These are phyloP conservation scores for Sporothrix protearum DNA, from an alignment of 2,329 filamentous ascomycete genomes.

Conservation along the genomic window DNA sequence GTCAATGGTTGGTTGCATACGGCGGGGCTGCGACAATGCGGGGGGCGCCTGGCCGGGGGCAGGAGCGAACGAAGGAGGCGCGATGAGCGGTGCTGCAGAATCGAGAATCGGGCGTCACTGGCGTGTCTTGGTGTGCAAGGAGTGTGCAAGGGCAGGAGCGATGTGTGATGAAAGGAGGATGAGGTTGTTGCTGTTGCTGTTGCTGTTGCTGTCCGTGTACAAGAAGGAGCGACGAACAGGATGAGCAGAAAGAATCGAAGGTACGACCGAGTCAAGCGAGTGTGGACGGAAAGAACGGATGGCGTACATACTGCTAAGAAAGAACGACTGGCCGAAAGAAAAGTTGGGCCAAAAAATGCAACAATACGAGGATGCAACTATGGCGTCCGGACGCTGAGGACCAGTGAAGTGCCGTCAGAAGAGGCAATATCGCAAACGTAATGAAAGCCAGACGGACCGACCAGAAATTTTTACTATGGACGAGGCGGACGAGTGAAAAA, in stretches of 20 bases:
- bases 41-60: constrained; percentile 8
- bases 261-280: background rate
- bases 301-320: background rate
- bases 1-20: constrained; percentile 15
- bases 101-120: background rate
- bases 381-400: background rate
- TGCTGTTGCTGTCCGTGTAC: background rate
- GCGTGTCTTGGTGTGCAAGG: background rate
- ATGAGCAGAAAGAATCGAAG: background rate
- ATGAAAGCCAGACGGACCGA: constrained; percentile 13
- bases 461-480: background rate
- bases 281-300: background rate
- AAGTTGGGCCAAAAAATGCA: background rate
- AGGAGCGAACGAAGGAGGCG: background rate
- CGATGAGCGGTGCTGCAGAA: constrained; percentile 1
- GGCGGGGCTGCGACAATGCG: constrained; percentile 25
- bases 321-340: background rate
- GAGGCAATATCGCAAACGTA: constrained; percentile 12
- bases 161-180: background rate
- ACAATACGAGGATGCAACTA: constrained; percentile 8
- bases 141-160: background rate
- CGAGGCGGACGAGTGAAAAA: background rate
- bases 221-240: background rate
- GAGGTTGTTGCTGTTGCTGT: background rate
- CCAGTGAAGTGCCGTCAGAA: background rate